Conservation (phyloP, 2,329 filamentous ascomycete genomes). For the Cryphonectria parasitica region DNA sequence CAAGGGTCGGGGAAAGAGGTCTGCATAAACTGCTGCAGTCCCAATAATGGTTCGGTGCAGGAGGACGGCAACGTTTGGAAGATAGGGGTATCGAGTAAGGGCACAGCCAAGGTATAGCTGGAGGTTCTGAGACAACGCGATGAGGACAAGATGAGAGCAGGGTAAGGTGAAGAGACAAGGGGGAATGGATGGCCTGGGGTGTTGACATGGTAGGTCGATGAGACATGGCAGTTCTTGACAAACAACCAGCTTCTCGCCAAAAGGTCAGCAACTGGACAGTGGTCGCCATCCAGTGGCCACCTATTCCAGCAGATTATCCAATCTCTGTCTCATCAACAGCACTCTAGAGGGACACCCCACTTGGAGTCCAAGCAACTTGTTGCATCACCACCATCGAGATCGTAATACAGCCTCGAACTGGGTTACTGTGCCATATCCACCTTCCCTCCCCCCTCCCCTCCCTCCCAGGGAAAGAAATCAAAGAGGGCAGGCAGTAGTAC, state of each 20-base stretch:
- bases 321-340: background rate
- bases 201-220: background rate
- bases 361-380: background rate
- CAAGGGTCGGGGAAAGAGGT: too few relatives aligned
- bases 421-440: too few relatives aligned
- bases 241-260: background rate
- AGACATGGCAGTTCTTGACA: background rate
- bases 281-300: background rate
- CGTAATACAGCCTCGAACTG: background rate
- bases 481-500: background rate
- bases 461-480: background rate
- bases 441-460: background rate
- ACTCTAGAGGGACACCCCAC: background rate
- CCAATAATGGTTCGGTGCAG: too few relatives aligned
- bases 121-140: too few relatives aligned
- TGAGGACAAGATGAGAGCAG: background rate
- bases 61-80: too few relatives aligned
- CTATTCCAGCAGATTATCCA: background rate
- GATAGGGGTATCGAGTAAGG: too few relatives aligned
- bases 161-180: background rate
- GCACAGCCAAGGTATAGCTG: too few relatives aligned
- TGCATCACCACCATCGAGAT: background rate
- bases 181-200: background rate
- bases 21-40: background rate
- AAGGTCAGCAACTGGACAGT: background rate